Conservation (phyloP, 768 basidiomycete species). For the Neoboletus brunneissimus region DNA sequence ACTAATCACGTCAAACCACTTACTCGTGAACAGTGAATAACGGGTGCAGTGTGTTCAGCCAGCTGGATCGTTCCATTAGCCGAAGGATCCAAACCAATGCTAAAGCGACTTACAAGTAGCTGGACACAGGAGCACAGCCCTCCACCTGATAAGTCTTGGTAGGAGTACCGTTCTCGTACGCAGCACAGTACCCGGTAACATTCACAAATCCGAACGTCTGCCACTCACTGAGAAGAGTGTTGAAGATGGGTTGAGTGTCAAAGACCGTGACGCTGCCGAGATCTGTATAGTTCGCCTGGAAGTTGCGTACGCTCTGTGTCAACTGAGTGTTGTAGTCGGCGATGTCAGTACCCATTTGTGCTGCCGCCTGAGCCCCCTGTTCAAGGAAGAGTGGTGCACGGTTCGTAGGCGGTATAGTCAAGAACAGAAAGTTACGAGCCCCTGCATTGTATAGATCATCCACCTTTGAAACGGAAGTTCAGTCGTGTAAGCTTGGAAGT, state of each 20-base stretch:
- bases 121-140: conserved; percentile 61
- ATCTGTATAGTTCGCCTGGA: conserved; percentile 41
- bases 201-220: conserved; percentile 56
- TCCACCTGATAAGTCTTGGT: conserved; percentile 49
- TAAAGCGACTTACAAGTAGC: conserved; percentile 52
- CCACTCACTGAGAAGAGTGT: conserved; percentile 52
- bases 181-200: conserved; percentile 54
- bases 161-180: conserved; percentile 58
- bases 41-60: conserved; percentile 61
- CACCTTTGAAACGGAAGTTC: conserved; percentile 9
- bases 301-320: conserved; percentile 33
- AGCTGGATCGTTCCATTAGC: conserved; percentile 35
- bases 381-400: conserved; percentile 52
- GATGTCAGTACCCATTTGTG: conserved; percentile 35
- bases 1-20: conserved; percentile 17
- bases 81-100: not conserved
- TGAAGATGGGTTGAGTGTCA: conserved; percentile 58
- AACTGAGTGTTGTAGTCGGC: conserved; percentile 53
- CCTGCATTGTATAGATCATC: conserved; percentile 35
- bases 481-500: not conserved
- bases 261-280: conserved; percentile 48
- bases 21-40: conserved; percentile 63
- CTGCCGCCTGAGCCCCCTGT: conserved; percentile 32
- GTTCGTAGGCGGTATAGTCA: conserved; percentile 60
- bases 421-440: conserved; percentile 59